phyloP scores from a whole-genome alignment of 768 basidiomycete genomes.

The Phylloporus sp. region DNA sequence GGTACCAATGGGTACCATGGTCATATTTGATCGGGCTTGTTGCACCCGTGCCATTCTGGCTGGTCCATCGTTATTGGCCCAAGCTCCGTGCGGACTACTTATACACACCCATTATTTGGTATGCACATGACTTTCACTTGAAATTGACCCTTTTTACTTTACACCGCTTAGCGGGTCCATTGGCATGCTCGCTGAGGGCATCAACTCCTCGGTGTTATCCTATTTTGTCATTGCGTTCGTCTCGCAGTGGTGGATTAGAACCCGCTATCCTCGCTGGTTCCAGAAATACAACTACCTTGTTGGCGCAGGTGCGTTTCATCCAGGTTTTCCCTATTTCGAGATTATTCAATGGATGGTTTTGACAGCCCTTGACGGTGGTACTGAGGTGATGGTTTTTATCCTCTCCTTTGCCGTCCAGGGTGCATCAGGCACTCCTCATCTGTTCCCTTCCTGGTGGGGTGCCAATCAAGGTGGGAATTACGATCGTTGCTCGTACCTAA shows the following conservation, averaged over 20 bases:
- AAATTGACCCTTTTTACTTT: background rate
- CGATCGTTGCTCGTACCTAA: conserved; percentile 16
- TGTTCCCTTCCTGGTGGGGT: conserved; percentile 60
- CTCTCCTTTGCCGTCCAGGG: conserved; percentile 50
- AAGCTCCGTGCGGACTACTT: conserved; percentile 23
- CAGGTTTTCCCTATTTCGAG: background rate
- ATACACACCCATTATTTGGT: conserved; percentile 31
- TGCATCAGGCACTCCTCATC: conserved; percentile 44
- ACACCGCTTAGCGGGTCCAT: background rate
- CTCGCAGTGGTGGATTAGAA: conserved; percentile 39
- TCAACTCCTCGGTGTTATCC: conserved; percentile 24
- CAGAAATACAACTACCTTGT: conserved; percentile 36
- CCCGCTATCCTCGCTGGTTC: conserved; percentile 34
- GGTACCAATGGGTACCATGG: conserved; percentile 41
- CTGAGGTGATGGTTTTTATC: conserved; percentile 53
- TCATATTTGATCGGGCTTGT: conserved; percentile 32
- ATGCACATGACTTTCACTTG: conserved; percentile 1
- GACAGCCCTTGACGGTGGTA: conserved; percentile 35
- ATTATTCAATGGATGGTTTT: background rate
- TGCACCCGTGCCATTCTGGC: conserved; percentile 40
- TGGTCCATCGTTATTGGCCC: conserved; percentile 36
- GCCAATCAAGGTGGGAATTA: conserved; percentile 49
- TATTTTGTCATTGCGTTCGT: conserved; percentile 23
- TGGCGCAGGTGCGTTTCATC: conserved; percentile 37
- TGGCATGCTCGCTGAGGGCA: conserved; percentile 21